Percentiles rank a stretch among this genome's conserved stretches.
phyloP scores from a whole-genome alignment of 1,139 yeast genomes.

The Sugiyamaella sp. region DNA sequence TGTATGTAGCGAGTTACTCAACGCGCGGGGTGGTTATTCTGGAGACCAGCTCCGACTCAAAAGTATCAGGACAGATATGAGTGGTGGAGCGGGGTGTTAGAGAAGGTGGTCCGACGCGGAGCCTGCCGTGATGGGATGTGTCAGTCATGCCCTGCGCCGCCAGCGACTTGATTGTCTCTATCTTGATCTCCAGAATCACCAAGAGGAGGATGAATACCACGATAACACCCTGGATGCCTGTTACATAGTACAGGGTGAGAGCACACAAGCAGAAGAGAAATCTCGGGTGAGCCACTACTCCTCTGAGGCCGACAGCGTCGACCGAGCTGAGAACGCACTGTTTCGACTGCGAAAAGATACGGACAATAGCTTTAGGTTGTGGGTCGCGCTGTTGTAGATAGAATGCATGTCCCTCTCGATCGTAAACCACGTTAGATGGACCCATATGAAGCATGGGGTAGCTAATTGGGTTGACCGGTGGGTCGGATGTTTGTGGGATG shows the following conservation, averaged over 20 bases:
- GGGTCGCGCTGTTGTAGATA: neutral
- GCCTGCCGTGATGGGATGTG: neutral
- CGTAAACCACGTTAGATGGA: neutral
- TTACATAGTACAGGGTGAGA: conserved; percentile 5
- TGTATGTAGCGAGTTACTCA: neutral
- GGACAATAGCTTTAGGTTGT: neutral
- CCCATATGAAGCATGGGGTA: neutral
- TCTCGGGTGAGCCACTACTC: conserved; percentile 15
- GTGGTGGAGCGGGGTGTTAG: neutral
- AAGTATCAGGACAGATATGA: neutral
- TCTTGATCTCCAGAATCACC: conserved; percentile 16
- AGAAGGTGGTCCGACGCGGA: neutral
- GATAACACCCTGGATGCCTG: conserved; percentile 9
- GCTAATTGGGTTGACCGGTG: too few species aligned
- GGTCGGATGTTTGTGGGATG: neutral
- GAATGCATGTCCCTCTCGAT: neutral
- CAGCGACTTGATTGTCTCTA: conserved; percentile 7
- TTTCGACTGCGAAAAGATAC: neutral
- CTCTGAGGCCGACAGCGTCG: conserved; percentile 6
- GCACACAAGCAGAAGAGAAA: conserved; percentile 12
- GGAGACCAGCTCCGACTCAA: neutral
- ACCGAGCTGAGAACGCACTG: neutral
- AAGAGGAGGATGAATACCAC: conserved; percentile 8
- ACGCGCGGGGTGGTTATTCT: neutral
- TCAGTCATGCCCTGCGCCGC: neutral